phyloP scores from a whole-genome alignment of 2,329 filamentous ascomycete genomes.

The Parastagonospora avenae region DNA sequence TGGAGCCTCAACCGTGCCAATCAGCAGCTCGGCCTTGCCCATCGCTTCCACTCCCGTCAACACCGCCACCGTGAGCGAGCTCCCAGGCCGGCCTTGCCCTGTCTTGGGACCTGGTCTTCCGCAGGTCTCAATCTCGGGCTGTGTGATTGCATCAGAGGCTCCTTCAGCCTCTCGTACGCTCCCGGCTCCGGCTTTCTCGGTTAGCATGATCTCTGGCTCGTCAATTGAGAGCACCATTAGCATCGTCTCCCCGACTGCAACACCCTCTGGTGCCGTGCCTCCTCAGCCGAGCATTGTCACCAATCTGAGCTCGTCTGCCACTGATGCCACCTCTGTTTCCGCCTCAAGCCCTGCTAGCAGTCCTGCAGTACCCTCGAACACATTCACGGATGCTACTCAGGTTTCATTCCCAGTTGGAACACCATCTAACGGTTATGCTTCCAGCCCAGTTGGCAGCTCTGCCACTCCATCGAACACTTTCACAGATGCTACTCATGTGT shows the following conservation, averaged over 20 bases:
- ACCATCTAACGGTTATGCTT: background rate
- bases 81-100: too few species aligned
- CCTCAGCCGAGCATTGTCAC: slow-evolving; percentile 9
- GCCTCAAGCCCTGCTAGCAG: slow-evolving; percentile 4
- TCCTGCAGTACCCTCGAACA: slow-evolving; percentile 1
- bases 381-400: slow-evolving; percentile 3
- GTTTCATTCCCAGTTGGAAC: slow-evolving; percentile 2
- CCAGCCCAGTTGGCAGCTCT: slow-evolving; percentile 1
- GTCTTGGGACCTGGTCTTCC: too few species aligned
- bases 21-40: slow-evolving; percentile 10
- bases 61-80: too few species aligned
- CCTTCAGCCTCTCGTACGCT: background rate
- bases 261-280: background rate
- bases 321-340: slow-evolving; percentile 4
- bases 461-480: slow-evolving; percentile 3
- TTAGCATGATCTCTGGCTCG: slow-evolving; percentile 11
- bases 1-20: slow-evolving; percentile 6
- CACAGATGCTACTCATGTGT: slow-evolving; percentile 3
- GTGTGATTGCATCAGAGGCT: background rate
- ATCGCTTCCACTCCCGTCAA: background rate
- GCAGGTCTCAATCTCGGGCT: too few species aligned
- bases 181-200: slow-evolving; percentile 1
- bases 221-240: slow-evolving; percentile 3
- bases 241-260: slow-evolving; percentile 5
- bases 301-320: background rate